A percentile compares a stretch with the other conserved stretches of the same genome.
These are phyloP conservation scores for Papilionanthe hybrid DNA, from an alignment of 116 monocot species.

Conservation along the genomic window DNA sequence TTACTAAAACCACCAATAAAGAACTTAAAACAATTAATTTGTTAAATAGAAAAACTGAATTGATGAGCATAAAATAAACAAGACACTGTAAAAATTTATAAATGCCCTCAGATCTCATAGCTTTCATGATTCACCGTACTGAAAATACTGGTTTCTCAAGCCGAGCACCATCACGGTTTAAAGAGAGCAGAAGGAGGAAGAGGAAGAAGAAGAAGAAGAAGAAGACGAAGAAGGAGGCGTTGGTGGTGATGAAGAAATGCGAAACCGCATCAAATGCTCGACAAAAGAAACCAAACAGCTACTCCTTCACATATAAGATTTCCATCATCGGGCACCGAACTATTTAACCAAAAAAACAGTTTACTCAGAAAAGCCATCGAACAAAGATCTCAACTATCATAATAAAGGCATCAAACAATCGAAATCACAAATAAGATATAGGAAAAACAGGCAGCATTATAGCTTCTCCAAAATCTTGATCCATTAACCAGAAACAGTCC, in stretches of 20 bases:
- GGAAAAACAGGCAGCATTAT: no score
- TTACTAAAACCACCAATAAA: no score
- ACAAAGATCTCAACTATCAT: no score
- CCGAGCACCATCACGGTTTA: slow-evolving; percentile 3
- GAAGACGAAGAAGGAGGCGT: neutral
- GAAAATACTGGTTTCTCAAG: neutral
- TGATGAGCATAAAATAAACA: neutral
- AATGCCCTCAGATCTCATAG: slow-evolving; percentile 12
- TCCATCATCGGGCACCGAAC: slow-evolving; percentile 18
- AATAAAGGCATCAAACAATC: no score
- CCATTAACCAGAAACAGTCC: no score
- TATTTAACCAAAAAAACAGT: no score
- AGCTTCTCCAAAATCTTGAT: no score
- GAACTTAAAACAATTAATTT: neutral
- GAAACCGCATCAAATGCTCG: slow-evolving; percentile 7
- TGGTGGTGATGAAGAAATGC: neutral
- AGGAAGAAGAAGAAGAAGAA: neutral
- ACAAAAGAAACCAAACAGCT: slow-evolving; percentile 9
- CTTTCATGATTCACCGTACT: slow-evolving; percentile 2
- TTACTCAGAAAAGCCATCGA: no score
- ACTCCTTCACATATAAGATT: slow-evolving; percentile 10
- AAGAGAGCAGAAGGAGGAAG: neutral
- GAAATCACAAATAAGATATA: no score
- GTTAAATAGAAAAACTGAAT: neutral
- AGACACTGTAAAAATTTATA: neutral